Base-by-base conservation (phyloP, 2,329 filamentous ascomycete genomes). In the Tolypocladium guangdongense region DNA sequence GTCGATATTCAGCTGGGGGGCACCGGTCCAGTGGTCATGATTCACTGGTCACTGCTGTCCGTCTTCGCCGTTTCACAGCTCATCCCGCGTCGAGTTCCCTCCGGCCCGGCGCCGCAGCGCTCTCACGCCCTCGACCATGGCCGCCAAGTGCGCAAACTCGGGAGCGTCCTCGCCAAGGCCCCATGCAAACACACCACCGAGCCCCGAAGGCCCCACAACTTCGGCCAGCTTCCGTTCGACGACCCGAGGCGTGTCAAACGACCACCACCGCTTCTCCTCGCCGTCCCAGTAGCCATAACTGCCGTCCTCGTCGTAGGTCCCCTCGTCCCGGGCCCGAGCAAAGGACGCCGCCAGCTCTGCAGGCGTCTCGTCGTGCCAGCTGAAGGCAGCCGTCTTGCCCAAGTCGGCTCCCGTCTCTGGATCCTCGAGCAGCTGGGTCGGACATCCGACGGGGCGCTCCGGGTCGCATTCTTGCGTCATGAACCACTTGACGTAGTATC, bases 101-200 rank as follows among this genome's bases (percentile, higher is more conserved):
- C 37, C 41, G 38, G 35, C 38, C 4, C 39, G 36, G 24, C 32
- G 32, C 27, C 39, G 43, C 43, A 48, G 39, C 8, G 22, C 49
- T 51, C 27, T 37, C 52, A 53, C 30, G 35, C 52, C 60, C 7
- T 64, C 54, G 8, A 63, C 35, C 7, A 68, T 71, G 4, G 70
- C 70, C 36, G 57, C 57, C 12, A 78, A 63, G 52, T 74, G 74
- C 22, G 63, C 58, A 55, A 73, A 80, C 3, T 60, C 52, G 1
- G 73, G 70, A 2, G 72, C 76, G 55, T 90, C 86, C 67, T 90
- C 85, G 2, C 84, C 86, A 54, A 90, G 62, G 22, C 83, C 85
- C 86, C 86, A 90, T 0, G 86, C 85, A 75, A 90, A 88, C 5
- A 87, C 80, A 18, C 87, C 87, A 1, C 86, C 86, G 0, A 90